phyloP scores from a whole-genome alignment of 1,139 yeast genomes.

The Blastobotrys arbuscula region DNA sequence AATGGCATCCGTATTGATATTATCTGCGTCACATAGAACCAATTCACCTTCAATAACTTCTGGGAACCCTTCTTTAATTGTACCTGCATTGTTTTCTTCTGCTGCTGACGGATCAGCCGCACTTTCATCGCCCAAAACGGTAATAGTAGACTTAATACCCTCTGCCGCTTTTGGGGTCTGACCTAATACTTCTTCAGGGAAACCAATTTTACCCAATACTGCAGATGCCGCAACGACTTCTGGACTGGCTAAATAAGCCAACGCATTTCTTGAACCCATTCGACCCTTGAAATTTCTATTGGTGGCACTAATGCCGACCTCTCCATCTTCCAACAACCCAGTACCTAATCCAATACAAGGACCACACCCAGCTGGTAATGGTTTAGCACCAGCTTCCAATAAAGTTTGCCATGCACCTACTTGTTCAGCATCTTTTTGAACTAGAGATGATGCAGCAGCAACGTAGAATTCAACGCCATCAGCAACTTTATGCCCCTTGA shows the following conservation, averaged over 20 bases:
- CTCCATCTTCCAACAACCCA: conserved; percentile 89
- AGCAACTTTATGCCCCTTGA: conserved; percentile 75
- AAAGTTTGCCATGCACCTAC: conserved; percentile 89
- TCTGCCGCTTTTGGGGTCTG: conserved; percentile 37
- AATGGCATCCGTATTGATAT: conserved; percentile 96
- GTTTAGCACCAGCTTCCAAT: conserved; percentile 87
- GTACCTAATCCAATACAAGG: conserved; percentile 98
- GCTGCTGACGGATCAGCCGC: conserved; percentile 30
- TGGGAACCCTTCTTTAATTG: conserved; percentile 86
- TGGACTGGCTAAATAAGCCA: conserved; percentile 94
- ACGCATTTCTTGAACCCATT: conserved; percentile 96
- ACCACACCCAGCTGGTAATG: conserved; percentile 98
- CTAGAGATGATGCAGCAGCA: conserved; percentile 94
- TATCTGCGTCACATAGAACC: conserved; percentile 93
- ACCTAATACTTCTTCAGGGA: conserved; percentile 80
- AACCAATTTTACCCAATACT: conserved; percentile 83
- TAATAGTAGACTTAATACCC: conserved; percentile 47
- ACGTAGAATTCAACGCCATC: conserved; percentile 90
- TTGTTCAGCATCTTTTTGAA: conserved; percentile 86
- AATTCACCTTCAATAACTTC: conserved; percentile 82
- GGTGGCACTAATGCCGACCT: conserved; percentile 97
- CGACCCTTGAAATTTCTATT: conserved; percentile 98
- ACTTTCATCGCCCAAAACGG: conserved; percentile 30
- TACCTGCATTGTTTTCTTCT: conserved; percentile 43
- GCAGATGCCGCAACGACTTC: conserved; percentile 99